phyloP scores from a whole-genome alignment of 2,329 filamentous ascomycete genomes.

The Ilyonectria robusta region DNA sequence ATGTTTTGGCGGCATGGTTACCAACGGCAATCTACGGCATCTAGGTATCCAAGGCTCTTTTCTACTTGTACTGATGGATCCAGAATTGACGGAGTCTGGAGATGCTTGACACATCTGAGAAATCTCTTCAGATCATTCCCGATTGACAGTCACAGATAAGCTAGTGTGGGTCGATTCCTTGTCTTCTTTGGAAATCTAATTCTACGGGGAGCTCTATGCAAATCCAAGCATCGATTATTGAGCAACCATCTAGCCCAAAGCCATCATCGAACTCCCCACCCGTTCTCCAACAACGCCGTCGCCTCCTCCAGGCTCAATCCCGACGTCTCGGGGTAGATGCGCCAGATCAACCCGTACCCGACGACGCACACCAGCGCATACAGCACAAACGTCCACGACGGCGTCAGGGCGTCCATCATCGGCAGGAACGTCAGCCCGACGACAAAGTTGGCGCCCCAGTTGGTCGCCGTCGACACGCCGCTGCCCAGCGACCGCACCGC shows the following conservation, averaged over 20 bases:
- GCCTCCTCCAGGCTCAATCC: conserved; percentile 87
- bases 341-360: conserved; percentile 79
- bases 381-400: conserved; percentile 83
- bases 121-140: conserved; percentile 25
- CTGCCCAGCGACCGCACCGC: conserved; percentile 81
- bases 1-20: neutral
- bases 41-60: neutral
- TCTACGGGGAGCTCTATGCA: conserved; percentile 4
- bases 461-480: conserved; percentile 83
- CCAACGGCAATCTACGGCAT: conserved; percentile 1
- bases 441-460: conserved; percentile 89
- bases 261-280: conserved; percentile 76
- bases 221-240: conserved; percentile 2
- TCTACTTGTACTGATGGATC: conserved; percentile 8
- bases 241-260: conserved; percentile 1
- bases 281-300: conserved; percentile 76
- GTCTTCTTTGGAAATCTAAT: conserved; percentile 13
- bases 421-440: conserved; percentile 90
- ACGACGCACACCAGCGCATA: conserved; percentile 80
- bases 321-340: conserved; percentile 88
- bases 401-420: conserved; percentile 83
- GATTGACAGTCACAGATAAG: neutral
- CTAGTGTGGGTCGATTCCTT: neutral
- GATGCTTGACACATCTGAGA: neutral
- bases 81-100: neutral